phyloP scores from a whole-genome alignment of 225 moss, liverwort and hornwort species.

The Physcomitrellopsis africana region DNA sequence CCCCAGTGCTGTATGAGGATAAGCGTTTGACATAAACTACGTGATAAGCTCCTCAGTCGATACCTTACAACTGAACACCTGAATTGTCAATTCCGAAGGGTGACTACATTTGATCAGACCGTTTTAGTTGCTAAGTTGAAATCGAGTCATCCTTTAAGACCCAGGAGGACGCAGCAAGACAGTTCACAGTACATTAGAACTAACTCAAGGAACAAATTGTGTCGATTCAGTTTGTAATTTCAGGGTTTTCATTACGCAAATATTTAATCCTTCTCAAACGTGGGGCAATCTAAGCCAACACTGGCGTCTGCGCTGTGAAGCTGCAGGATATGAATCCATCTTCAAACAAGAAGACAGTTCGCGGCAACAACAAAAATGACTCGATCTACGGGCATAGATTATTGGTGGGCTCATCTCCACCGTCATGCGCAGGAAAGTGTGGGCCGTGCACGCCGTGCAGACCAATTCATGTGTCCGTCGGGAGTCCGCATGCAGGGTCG shows the following conservation, averaged over 20 bases:
- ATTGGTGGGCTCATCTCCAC: conserved; percentile 34
- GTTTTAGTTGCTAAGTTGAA: too few species aligned
- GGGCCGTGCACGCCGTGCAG: conserved; percentile 30
- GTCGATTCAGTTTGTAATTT: background rate
- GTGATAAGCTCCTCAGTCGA: background rate
- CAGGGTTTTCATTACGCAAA: too few species aligned
- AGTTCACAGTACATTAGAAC: too few species aligned
- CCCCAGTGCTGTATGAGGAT: background rate
- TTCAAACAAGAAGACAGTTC: conserved; percentile 10
- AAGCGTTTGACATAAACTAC: background rate
- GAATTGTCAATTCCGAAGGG: too few species aligned
- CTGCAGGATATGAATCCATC: conserved; percentile 8
- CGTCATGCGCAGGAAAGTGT: conserved; percentile 32
- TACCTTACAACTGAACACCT: too few species aligned
- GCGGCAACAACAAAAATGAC: background rate
- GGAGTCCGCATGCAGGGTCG: conserved; percentile 20
- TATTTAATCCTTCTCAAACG: too few species aligned
- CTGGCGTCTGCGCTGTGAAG: background rate
- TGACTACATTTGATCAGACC: too few species aligned
- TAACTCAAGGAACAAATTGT: too few species aligned
- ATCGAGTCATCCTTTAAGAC: too few species aligned
- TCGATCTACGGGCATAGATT: conserved; percentile 25
- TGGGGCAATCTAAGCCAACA: background rate
- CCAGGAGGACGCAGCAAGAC: too few species aligned
- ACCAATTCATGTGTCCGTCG: conserved; percentile 34